Evolutionary conservation across 768 basidiomycete species (phyloP).

Genomic region (Tubosaeta sp.): DNA sequence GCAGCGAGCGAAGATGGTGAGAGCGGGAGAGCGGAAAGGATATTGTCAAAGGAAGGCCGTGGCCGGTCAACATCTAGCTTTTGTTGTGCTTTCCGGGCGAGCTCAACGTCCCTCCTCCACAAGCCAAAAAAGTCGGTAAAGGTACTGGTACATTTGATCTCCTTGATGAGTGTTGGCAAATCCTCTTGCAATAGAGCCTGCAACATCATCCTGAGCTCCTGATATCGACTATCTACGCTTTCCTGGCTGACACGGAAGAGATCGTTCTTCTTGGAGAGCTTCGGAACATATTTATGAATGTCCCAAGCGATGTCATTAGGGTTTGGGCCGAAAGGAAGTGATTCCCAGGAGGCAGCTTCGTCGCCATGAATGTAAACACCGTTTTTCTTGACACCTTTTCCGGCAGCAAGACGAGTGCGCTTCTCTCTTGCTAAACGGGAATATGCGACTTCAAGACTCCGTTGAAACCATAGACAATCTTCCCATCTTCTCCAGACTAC

Average conservation of each 20-base stretch:
- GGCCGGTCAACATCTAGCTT: slow-evolving; percentile 21
- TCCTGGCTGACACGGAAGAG: slow-evolving; percentile 69
- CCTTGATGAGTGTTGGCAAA: slow-evolving; percentile 61
- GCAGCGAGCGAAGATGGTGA: slow-evolving; percentile 23
- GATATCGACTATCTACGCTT: slow-evolving; percentile 57
- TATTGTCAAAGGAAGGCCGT: slow-evolving; percentile 48
- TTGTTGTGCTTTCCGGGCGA: slow-evolving; percentile 40
- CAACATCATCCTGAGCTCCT: slow-evolving; percentile 58
- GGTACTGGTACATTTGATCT: slow-evolving; percentile 52
- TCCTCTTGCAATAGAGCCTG: slow-evolving; percentile 54
- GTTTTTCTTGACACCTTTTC: slow-evolving; percentile 72
- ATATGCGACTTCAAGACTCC: slow-evolving; percentile 64
- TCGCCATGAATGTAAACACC: slow-evolving; percentile 67
- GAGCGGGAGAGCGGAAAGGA: slow-evolving; percentile 52
- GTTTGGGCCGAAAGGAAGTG: slow-evolving; percentile 79
- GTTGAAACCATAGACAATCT: slow-evolving; percentile 76
- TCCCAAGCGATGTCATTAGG: slow-evolving; percentile 68
- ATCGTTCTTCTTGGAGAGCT: slow-evolving; percentile 65
- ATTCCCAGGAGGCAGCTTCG: slow-evolving; percentile 79
- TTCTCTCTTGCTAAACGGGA: slow-evolving; percentile 59
- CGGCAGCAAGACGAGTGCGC: slow-evolving; percentile 59
- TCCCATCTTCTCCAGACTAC: slow-evolving; percentile 81
- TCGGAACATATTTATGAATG: slow-evolving; percentile 63
- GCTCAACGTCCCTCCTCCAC: slow-evolving; percentile 71
- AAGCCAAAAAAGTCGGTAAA: slow-evolving; percentile 76